Evolutionary conservation across 768 basidiomycete genomes (phyloP).

Genomic region (Mycena alexandri): DNA sequence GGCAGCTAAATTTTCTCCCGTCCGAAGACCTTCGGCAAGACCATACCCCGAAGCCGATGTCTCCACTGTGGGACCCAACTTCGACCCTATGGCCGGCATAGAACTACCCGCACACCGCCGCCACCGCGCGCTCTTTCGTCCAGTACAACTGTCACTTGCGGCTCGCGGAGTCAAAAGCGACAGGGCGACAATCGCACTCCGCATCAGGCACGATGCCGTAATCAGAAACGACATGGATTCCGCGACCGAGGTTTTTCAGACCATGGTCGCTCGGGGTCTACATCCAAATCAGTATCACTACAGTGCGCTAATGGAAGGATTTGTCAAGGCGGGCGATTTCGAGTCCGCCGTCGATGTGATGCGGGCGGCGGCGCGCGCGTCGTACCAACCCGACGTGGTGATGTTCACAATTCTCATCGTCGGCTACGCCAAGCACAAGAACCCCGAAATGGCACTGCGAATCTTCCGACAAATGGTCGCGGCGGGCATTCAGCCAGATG

Average conservation of each 20-base stretch:
- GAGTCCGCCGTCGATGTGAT: constrained; percentile 68
- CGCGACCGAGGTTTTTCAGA: constrained; percentile 67
- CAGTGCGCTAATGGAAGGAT: constrained; percentile 83
- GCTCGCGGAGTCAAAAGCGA: constrained; percentile 67
- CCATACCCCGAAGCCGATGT: constrained; percentile 38
- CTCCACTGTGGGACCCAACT: constrained; percentile 45
- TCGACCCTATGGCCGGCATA: constrained; percentile 67
- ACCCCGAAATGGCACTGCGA: constrained; percentile 64
- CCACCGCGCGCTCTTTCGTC: constrained; percentile 49
- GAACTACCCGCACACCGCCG: constrained; percentile 47
- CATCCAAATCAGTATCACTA: constrained; percentile 81
- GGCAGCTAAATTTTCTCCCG: constrained; percentile 55
- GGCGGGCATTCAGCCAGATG: constrained; percentile 74
- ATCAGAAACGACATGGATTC: constrained; percentile 62
- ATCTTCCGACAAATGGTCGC: constrained; percentile 75
- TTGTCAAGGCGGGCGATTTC: constrained; percentile 70
- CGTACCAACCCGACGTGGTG: constrained; percentile 69
- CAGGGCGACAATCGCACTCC: constrained; percentile 67
- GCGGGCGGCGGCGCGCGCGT: constrained; percentile 60
- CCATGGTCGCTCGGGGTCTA: constrained; percentile 76
- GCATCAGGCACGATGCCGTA: constrained; percentile 73
- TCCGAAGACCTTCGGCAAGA: constrained; percentile 35
- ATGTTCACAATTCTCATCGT: constrained; percentile 85
- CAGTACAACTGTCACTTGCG: constrained; percentile 61
- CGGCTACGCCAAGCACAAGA: constrained; percentile 73